Conservation (phyloP, 495 filamentous ascomycete genomes). For the Xylaria intraflava region DNA sequence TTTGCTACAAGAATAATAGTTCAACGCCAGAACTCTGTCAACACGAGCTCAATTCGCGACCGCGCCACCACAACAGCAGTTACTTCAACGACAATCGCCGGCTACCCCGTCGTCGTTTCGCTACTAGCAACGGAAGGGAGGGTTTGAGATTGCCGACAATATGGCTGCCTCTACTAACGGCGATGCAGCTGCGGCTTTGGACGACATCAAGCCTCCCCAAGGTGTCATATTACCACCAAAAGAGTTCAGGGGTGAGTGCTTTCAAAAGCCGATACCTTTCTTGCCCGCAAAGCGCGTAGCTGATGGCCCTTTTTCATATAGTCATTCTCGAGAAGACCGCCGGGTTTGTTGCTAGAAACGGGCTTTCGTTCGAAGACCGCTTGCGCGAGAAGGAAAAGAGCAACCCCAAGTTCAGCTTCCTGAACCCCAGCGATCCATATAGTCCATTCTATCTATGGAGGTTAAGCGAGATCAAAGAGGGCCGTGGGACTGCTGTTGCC, state of each 20-base stretch:
- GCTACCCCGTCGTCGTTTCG: not conserved
- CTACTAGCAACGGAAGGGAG: conserved; percentile 13
- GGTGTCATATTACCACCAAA: conserved; percentile 79
- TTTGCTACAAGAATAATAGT: no score
- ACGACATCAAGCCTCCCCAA: conserved; percentile 63
- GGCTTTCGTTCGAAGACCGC: conserved; percentile 77
- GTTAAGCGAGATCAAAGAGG: conserved; percentile 72
- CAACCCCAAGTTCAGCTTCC: conserved; percentile 88
- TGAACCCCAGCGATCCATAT: conserved; percentile 75
- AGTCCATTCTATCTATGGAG: conserved; percentile 86
- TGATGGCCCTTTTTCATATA: conserved; percentile 51
- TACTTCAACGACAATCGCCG: conserved; percentile 1
- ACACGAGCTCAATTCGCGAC: conserved; percentile 16
- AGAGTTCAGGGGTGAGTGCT: conserved; percentile 26
- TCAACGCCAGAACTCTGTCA: no score
- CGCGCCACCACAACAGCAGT: conserved; percentile 18
- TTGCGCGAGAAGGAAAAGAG: conserved; percentile 79
- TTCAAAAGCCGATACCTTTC: not conserved
- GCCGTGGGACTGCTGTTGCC: conserved; percentile 71
- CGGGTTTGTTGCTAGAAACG: conserved; percentile 83
- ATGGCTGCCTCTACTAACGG: conserved; percentile 54
- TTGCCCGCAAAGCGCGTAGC: not conserved
- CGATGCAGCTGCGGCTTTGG: conserved; percentile 43
- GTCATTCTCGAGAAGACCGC: conserved; percentile 94
- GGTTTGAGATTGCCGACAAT: conserved; percentile 26